Percentiles rank a stretch among this genome's conserved stretches.
Conservation (phyloP, 345 rosid species). For the Rhizophora mangle region DNA sequence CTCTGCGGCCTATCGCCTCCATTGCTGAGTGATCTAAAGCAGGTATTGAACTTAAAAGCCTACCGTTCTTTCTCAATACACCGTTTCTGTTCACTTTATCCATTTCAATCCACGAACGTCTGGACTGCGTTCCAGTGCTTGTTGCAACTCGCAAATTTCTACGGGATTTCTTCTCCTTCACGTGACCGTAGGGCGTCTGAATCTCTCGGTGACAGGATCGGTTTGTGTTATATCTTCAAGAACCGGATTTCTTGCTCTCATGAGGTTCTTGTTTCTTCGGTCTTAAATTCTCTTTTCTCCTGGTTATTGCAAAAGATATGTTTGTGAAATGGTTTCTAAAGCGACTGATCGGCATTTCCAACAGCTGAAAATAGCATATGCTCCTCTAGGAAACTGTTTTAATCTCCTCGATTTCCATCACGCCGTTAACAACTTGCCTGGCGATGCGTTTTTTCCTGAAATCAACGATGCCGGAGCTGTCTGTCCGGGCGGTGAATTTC, state of each 20-base stretch:
- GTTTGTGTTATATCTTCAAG: slow-evolving; percentile 55
- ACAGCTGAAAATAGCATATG: slow-evolving; percentile 64
- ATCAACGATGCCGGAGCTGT: slow-evolving; percentile 46
- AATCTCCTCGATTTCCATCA: slow-evolving; percentile 74
- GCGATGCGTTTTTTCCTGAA: slow-evolving; percentile 57
- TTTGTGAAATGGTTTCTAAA: slow-evolving; percentile 4
- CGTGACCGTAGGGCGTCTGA: slow-evolving; percentile 21
- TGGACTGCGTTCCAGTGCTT: slow-evolving; percentile 41
- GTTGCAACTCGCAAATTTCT: slow-evolving; percentile 68
- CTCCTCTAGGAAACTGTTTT: slow-evolving; percentile 54
- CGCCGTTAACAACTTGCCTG: slow-evolving; percentile 65
- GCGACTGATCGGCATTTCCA: neutral
- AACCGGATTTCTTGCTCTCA: slow-evolving; percentile 47
- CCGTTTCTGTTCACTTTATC: neutral
- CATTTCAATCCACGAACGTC: neutral
- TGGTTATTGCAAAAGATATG: neutral
- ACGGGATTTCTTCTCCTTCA: slow-evolving; percentile 44
- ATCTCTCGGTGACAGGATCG: slow-evolving; percentile 54
- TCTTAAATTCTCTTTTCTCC: neutral
- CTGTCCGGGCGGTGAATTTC: slow-evolving; percentile 37
- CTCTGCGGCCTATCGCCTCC: slow-evolving; percentile 58
- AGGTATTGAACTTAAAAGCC: slow-evolving; percentile 34
- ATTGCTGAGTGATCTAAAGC: slow-evolving; percentile 55
- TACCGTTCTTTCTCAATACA: neutral
- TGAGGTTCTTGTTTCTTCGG: slow-evolving; percentile 42